Base-by-base conservation (phyloP, 1,284 basidiomycete genomes). In the Sphaerobolus stellatus region DNA sequence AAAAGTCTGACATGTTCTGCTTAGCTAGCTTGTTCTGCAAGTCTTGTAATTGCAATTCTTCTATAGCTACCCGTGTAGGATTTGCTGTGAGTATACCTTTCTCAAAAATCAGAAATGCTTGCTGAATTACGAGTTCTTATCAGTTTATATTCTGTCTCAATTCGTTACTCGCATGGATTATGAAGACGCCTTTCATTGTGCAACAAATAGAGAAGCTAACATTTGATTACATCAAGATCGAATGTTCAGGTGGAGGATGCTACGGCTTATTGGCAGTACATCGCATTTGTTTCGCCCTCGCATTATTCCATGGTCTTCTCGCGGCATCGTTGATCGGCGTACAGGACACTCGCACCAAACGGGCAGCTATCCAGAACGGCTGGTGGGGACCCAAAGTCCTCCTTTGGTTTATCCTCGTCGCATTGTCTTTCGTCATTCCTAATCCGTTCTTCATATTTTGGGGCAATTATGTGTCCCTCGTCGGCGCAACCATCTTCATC, bases 341-440 rank as follows among this genome's bases (percentile, higher is more conserved):
- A 6, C 82, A 84, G 62, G 89, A 95, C 66, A 98, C 97, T 5
- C 84, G 88, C 57, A 86, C 94, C 58, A 94, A 92, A 69, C 84
- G 96, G 20, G 92, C 96, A 1, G 87, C 93, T 11, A 86, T 99
- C 56, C 96, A 99, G 77, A 99, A 99, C 68, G 96, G 96, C 27
- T 99, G 95, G 95, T 99, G 96, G 96, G 96, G 96, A 31, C 95
- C 94, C 13, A 99, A 99, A 69, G 85, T 94, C 31, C 76, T 98
- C 46, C 75, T 90, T 5, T 95, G 92, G 92, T 65, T 94, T 25
- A 63, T 90, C 54, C 79, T 96, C 51, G 75, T 96, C 56, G 75
- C 81, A 44, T 70, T 91, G 25, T 90, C 88, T 5, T 99, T 99
- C 79, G 87, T 96, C 70, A 90, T 96, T 61, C 94, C 94, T 0